Base-by-base conservation (phyloP, 768 basidiomycete species). In the Phallus indusiatus region DNA sequence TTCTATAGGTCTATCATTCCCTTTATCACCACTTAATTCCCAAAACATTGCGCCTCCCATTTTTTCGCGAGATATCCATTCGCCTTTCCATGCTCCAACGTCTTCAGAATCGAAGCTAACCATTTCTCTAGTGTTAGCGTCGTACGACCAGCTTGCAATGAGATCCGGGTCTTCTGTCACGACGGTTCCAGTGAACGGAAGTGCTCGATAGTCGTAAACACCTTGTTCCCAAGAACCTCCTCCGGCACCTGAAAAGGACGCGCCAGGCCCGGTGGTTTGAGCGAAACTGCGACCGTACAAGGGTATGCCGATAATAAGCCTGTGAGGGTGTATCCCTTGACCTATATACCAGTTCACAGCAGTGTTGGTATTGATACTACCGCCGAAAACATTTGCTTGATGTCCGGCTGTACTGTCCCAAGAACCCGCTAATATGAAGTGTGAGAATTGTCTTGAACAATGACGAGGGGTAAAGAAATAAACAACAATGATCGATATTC, bases 21-120 rank as follows among this genome's bases (percentile, higher is more conserved):
- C 82, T 69, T 92, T 91, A 73, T 97, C 95, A 1, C 90, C 92
- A 64, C 86, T 88, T 47, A 95, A 75, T 69, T 94, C 91, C 91
- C 90, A 93, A 64, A 86, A 86, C 96, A 99, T 99, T 57, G 87
- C 88, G 0, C 96, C 96, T 6, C 89, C 90, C 4, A 98, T 73
- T 0, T 82, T 81, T 67, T 86, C 81, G 36, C 80, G 77, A 65
- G 75, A 75, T 67, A 98, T 93, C 75, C 86, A 97, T 60, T 79
- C 77, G 14, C 88, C 90, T 70, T 94, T 94, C 79, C 79, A 78
- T 54, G 70, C 69, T 1, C 79, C 90, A 1, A 89, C 78, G 20
- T 80, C 73, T 57, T 85, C 87, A 47, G 74, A 80, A 67, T 95
- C 92, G 67, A 82, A 95, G 67, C 86, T 86, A 64, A 94, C 74